Percentiles rank a stretch among this genome's conserved stretches.
phyloP scores from a whole-genome alignment of 225 moss, liverwort and hornwort species.

The Climacium dendroides region DNA sequence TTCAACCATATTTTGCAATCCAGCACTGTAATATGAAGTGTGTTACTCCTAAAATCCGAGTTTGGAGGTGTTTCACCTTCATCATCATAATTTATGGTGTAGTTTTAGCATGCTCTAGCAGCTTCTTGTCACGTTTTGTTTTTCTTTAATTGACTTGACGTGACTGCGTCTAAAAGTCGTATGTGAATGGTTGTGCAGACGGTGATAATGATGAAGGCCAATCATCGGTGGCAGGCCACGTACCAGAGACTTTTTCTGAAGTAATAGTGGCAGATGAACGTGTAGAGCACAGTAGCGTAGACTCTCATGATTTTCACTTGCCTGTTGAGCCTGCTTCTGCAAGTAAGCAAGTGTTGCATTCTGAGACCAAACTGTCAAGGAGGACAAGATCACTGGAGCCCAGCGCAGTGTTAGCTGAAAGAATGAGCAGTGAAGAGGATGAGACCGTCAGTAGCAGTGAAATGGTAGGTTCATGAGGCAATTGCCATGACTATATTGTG shows the following conservation, averaged over 20 bases:
- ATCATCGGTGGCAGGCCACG: not conserved
- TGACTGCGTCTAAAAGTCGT: not conserved
- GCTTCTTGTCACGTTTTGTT: not conserved
- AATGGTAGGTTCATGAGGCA: slow-evolving; percentile 4
- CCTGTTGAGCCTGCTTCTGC: not conserved
- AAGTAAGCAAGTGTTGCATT: not conserved
- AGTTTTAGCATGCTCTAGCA: not conserved
- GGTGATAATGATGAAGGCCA: not conserved
- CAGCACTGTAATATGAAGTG: not conserved
- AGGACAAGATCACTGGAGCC: slow-evolving; percentile 8
- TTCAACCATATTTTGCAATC: not conserved
- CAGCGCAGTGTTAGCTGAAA: slow-evolving; percentile 6
- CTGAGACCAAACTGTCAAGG: not conserved
- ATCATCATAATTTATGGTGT: not conserved
- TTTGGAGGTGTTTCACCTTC: not conserved
- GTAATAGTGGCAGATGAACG: not conserved
- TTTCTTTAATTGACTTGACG: not conserved
- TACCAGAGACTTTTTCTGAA: not conserved
- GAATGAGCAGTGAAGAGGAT: slow-evolving; percentile 4
- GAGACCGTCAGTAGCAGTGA: slow-evolving; percentile 17
- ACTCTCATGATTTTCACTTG: not conserved
- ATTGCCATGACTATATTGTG: not conserved
- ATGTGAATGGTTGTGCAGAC: not conserved
- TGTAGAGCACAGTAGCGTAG: not conserved
- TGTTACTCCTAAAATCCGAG: not conserved